Conservation (phyloP, 345 rosid genomes). For the Eucalyptus curtisii region DNA sequence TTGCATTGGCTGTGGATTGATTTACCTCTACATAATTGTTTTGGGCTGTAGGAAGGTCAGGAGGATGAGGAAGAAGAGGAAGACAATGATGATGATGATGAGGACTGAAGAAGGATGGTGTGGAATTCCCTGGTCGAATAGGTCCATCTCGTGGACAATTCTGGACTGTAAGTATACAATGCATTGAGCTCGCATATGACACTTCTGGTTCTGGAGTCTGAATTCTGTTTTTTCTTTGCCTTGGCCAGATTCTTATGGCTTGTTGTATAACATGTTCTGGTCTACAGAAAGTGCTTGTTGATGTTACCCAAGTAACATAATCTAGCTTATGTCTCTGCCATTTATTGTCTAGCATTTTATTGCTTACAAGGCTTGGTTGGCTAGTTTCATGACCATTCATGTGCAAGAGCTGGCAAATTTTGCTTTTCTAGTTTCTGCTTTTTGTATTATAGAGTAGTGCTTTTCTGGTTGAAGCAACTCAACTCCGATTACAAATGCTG, state of each 20-base stretch:
- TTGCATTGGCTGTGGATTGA: not conserved
- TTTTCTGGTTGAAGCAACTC: not conserved
- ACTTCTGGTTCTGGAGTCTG: not conserved
- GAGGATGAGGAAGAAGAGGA: slow-evolving; percentile 20
- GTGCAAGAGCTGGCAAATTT: not conserved
- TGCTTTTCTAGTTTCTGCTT: not conserved
- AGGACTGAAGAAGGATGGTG: not conserved
- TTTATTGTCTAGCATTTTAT: not conserved
- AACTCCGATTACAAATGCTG: not conserved
- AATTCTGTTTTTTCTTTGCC: not conserved
- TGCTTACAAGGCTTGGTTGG: not conserved
- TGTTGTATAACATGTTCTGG: not conserved
- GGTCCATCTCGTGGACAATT: not conserved
- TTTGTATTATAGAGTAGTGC: not conserved
- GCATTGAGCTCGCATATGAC: not conserved
- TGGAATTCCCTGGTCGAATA: not conserved
- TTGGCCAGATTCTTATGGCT: not conserved
- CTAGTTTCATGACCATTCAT: not conserved
- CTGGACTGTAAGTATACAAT: not conserved
- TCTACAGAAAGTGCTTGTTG: not conserved
- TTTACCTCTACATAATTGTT: not conserved
- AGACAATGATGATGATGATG: not conserved
- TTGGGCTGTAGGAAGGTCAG: not conserved
- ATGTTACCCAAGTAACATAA: not conserved
- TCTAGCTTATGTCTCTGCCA: not conserved